Evolutionary conservation across 106 monocot genomes (phyloP), one percentile per base, ranked within the genome.

Genomic region (Allium sativum): DNA sequence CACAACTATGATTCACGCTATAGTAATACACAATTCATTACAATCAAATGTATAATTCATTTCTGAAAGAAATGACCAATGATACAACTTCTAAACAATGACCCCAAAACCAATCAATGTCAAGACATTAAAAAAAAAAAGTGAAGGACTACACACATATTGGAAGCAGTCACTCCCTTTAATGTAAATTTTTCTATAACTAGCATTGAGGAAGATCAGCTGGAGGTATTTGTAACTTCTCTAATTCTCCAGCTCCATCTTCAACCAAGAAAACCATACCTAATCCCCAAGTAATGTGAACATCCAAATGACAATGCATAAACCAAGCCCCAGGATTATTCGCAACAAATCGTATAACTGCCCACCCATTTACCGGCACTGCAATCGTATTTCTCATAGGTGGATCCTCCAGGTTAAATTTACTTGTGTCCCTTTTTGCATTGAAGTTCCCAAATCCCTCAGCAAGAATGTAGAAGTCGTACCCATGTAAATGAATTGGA

Each of bases 401-500:
- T 7, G 85, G 85, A 41, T 85, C 74, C 31, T 78, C 64, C 53
- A 81, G 40, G 65, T 85, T 85, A 63, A 81, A 81, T 43, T 58
- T 74, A 0, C 56, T 58, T 1, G 55, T 13, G 65, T 81, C 77
- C 41, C 19, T 75, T 0, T 17, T 56, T 0, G 67, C 56, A 48
- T 85, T 16, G 62, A 76, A 81, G 74, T 85, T 78, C 43, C 85
- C 81, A 21, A 67, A 67, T 15, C 85, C 85, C 41, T 52, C 62
- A 3, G 71, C 85, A 18, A 85, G 77, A 9, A 81, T 56, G 77
- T 85, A 85, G 56, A 85, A 85, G 42, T 85, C 70, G 56, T 85
- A 78, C 1, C 85, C 85, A 41, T 85, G 85, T 59, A 81, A 52
- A 68, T 85, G 85, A 48, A 85, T 81, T 6, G 85, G 85, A 51